A percentile compares a stretch with the other conserved stretches of the same genome.
Evolutionary conservation across 139 green algal genomes (phyloP).

Genomic region (Coelastrella sp.): DNA sequence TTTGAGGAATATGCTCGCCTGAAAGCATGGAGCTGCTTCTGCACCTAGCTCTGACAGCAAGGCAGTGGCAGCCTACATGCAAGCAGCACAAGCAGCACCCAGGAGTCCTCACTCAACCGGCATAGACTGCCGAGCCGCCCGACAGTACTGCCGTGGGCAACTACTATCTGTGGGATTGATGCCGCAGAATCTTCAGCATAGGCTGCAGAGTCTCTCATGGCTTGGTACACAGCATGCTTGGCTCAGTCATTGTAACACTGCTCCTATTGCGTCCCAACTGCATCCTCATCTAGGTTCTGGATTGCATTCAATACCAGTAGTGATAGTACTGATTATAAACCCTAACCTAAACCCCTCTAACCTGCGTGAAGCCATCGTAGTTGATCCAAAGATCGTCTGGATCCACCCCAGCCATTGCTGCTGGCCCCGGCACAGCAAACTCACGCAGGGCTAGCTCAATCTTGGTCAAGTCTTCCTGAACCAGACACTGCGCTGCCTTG

Average conservation of each 20-base stretch:
- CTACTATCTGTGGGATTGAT: too few relatives aligned
- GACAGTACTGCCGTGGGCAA: too few relatives aligned
- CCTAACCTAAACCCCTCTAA: neutral
- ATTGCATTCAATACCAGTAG: too few relatives aligned
- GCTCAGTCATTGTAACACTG: too few relatives aligned
- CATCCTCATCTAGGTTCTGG: too few relatives aligned
- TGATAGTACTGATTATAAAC: too few relatives aligned
- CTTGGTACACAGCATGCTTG: too few relatives aligned
- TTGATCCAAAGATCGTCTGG: conserved; percentile 64
- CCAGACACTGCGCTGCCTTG: neutral
- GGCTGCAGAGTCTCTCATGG: too few relatives aligned
- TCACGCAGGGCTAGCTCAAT: neutral
- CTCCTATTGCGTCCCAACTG: too few relatives aligned
- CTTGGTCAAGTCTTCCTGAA: neutral
- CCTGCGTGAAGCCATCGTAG: conserved; percentile 78
- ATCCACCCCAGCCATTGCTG: conserved; percentile 18
- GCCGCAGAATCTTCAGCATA: too few relatives aligned
- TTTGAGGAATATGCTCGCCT: conserved; percentile 69
- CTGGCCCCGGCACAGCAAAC: neutral
- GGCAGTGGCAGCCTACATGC: neutral
- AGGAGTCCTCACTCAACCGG: too few relatives aligned
- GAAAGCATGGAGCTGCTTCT: conserved; percentile 71
- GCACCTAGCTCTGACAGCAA: neutral
- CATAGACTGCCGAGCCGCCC: too few relatives aligned
- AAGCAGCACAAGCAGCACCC: conserved; percentile 10